Percentiles rank a stretch among this genome's conserved stretches.
These are phyloP conservation scores for Asterophora parasitica DNA, from an alignment of 768 basidiomycete genomes.

Conservation along the genomic window DNA sequence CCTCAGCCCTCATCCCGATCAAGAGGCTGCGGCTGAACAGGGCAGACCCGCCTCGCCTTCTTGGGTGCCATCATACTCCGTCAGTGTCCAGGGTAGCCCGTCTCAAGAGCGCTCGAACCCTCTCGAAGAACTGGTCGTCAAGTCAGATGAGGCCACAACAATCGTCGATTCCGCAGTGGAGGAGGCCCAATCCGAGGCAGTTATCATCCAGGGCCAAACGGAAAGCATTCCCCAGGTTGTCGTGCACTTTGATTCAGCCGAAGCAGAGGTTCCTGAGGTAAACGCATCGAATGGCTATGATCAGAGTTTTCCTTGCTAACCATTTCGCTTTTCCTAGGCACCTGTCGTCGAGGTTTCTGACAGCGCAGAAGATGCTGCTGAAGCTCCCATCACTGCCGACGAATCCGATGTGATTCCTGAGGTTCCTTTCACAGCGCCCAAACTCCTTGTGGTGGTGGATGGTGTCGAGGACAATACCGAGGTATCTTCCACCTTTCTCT, in stretches of 20 bases:
- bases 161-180: background rate
- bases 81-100: conserved; percentile 27
- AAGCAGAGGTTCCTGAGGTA: too few species aligned
- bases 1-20: background rate
- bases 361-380: background rate
- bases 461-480: background rate
- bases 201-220: background rate
- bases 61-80: conserved; percentile 33
- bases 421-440: background rate
- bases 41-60: conserved; percentile 24
- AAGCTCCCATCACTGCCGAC: background rate
- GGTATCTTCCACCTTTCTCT: background rate
- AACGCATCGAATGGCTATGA: too few species aligned
- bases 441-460: background rate
- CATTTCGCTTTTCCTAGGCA: background rate
- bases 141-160: background rate
- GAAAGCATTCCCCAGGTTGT: too few species aligned
- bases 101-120: conserved; percentile 11
- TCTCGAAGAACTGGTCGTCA: conserved; percentile 5
- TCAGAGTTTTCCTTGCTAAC: background rate
- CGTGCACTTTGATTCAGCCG: background rate
- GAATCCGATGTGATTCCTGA: background rate
- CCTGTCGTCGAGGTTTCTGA: background rate
- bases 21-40: conserved; percentile 6
- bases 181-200: background rate